A percentile compares a stretch with the other conserved stretches of the same genome.
phyloP scores from a whole-genome alignment of 345 rosid genomes.

The Gossypium sturtianum region DNA sequence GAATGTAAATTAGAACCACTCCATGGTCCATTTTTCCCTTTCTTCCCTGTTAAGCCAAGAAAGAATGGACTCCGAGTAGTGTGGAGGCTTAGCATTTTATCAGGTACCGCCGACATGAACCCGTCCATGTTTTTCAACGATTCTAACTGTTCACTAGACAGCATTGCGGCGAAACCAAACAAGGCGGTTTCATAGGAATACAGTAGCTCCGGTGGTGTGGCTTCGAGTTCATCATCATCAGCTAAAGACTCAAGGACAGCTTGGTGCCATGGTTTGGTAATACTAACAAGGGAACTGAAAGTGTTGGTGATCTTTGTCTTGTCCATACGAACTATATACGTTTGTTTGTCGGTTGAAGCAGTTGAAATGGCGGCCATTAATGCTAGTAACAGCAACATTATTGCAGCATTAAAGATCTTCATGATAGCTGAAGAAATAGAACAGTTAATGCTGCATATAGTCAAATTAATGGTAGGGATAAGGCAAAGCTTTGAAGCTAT shows the following conservation, averaged over 20 bases:
- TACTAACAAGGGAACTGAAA: neutral
- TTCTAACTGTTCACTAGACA: conserved; percentile 42
- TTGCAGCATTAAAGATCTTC: conserved; percentile 17
- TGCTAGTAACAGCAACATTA: conserved; percentile 21
- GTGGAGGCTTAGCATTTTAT: conserved; percentile 58
- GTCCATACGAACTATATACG: conserved; percentile 61
- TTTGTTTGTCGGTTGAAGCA: conserved; percentile 32
- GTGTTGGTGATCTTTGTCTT: conserved; percentile 31
- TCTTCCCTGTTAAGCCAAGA: conserved; percentile 51
- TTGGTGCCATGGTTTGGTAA: conserved; percentile 30
- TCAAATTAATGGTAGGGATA: too few species aligned
- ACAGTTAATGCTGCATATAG: neutral
- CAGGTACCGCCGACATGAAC: conserved; percentile 49
- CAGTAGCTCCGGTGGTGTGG: conserved; percentile 33
- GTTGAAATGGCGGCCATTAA: conserved; percentile 22
- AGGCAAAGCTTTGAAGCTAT: too few species aligned
- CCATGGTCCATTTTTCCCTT: conserved; percentile 58
- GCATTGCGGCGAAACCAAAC: conserved; percentile 66
- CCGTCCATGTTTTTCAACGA: conserved; percentile 44
- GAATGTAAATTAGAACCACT: conserved; percentile 28
- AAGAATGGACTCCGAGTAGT: conserved; percentile 61
- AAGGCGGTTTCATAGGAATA: conserved; percentile 20
- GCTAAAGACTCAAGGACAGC: conserved; percentile 31
- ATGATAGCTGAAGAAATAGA: neutral
- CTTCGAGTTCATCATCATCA: conserved; percentile 12